These are phyloP conservation scores for Dactylellina haptotyla DNA, from an alignment of 2,329 filamentous ascomycete genomes.

Conservation along the genomic window DNA sequence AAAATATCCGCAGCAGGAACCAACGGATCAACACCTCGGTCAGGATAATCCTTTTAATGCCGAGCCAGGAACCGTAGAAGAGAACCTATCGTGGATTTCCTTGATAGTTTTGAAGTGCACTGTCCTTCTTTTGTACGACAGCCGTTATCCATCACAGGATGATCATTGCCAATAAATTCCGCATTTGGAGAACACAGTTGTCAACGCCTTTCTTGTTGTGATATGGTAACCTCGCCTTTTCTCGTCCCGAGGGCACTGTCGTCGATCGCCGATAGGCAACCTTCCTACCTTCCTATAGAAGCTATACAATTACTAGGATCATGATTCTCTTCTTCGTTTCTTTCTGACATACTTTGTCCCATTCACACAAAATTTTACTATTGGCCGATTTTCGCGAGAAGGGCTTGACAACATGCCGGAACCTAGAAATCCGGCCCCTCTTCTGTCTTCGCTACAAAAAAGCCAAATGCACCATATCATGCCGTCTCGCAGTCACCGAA, in stretches of 20 bases:
- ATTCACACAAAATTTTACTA: background rate
- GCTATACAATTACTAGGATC: background rate
- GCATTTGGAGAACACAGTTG: background rate
- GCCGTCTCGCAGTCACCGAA: constrained; percentile 22
- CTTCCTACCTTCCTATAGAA: constrained; percentile 2
- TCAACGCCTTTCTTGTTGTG: too few relatives aligned
- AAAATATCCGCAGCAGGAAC: constrained; percentile 15
- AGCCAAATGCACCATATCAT: constrained; percentile 11
- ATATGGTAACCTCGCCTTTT: background rate
- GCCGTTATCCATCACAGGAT: too few relatives aligned
- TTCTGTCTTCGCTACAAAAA: background rate
- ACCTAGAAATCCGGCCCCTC: background rate
- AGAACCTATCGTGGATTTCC: background rate
- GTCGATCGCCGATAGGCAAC: constrained; percentile 8
- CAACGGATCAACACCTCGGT: background rate
- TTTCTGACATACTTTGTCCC: background rate
- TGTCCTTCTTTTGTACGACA: too few relatives aligned
- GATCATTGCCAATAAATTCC: background rate
- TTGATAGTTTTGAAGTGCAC: too few relatives aligned
- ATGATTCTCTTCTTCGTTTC: background rate
- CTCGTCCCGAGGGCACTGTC: background rate
- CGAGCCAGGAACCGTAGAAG: background rate
- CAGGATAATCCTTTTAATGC: background rate
- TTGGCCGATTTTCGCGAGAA: background rate
- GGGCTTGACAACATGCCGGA: constrained; percentile 8